Evolutionary conservation across 2,329 filamentous ascomycete species (phyloP), one percentile per base, ranked within the genome.

Genomic region (Alternaria solani): DNA sequence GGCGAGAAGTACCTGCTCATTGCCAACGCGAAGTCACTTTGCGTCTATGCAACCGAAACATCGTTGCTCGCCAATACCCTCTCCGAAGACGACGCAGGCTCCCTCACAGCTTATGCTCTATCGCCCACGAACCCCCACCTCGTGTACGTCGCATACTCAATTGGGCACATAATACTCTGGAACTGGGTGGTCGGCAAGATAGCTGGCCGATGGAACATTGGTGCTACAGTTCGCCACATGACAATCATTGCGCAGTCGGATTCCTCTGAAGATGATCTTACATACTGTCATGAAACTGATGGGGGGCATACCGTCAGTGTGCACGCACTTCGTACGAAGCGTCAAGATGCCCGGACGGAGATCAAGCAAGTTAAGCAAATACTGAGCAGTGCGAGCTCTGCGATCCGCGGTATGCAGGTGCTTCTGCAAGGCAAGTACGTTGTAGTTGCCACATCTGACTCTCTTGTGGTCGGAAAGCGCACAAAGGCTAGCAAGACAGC

Each of bases 31-130:
- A 89, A 87, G 28, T 89, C 90, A 9, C 83, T 97, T 55, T 91
- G 93, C 75, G 85, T 97, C 26, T 96, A 95, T 78, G 91, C 91
- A 2, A 87, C 92, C 30, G 83, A 87, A 65, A 93, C 93, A 55
- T 98, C 95, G 2, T 86, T 96, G 51, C 86, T 96, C 23, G 83
- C 92, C 46, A 89, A 92, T 67, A 87, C 88, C 57, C 89, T 97
- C 49, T 77, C 79, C n/a, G 66, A 82, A 67, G 73, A 68, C 20
- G 66, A 78, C 69, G 77, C 82, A 23, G 77, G 68, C 14, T 47
- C 74, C 11, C 79, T 89, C 23, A 78, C 82, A 23, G 81, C 82
- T 25, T 88, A 84, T 69, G 80, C 81, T 20, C 66, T 88, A 32
- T 89, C 83, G 55, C 79, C 80, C 30, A 70, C 73, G 51, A 81